Evolutionary conservation across 306 rosid genomes (phyloP), one percentile per base, ranked within the genome.

Genomic region (Begonia masoniana): DNA sequence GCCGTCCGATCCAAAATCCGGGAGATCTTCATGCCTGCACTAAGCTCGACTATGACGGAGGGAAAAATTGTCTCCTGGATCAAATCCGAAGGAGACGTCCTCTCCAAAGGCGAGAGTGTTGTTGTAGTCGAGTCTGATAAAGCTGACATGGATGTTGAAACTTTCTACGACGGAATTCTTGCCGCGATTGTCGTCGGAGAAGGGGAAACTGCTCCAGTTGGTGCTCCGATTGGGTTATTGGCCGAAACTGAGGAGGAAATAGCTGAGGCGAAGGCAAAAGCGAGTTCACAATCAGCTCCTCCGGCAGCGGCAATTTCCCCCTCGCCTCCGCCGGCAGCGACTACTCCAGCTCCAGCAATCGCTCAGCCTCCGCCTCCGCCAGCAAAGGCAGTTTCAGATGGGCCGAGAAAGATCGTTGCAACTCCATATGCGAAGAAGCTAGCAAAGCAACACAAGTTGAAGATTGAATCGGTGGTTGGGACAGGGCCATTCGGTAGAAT

Each of bases 1-100:
- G 59, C 69, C 13, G 68, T 88, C 57, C 80, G 68, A 46, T 51
- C 87, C 55, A 88, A 82, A 84, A 82, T 88, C 78, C 67, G 97
- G 10, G 97, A 88, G 76, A 88, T 88, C 77, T 84, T 84, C 81
- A 88, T 88, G 97, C 97, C 97, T 2, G 97, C 97, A 15, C 94
- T 88, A 57, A 88, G 97, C 72, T 88, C 97, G 50, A 88, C 97
- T 53, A 88, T 88, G 97, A 88, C 97, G 3, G 97, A 88, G 80
- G 95, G 97, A 15, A 88, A 84, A 72, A 88, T 88, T 61, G 95
- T 88, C 55, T 88, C 97, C 1, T 88, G 94, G 97, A 15, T 84
- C 45, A 88, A 88, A 66, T 82, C 97, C 41, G 95, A 88, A 54
- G 97, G 97, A 12, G 97, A 88, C 55, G 58, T 63, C 15, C 89